These are phyloP conservation scores for Platismatia glauca DNA, from an alignment of 495 filamentous ascomycete species.

Conservation along the genomic window DNA sequence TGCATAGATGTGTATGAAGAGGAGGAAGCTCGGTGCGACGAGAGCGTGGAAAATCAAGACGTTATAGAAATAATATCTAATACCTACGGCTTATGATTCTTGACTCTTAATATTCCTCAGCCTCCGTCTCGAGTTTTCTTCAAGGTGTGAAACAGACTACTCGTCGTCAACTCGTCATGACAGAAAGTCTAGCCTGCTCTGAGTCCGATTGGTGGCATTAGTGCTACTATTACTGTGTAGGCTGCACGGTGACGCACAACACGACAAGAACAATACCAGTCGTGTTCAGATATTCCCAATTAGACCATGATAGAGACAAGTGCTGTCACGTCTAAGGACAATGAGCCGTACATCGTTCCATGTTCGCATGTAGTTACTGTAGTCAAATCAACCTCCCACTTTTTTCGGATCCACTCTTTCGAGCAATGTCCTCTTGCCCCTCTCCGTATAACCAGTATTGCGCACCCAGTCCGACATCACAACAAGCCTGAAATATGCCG, in stretches of 20 bases:
- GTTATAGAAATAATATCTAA: too few relatives aligned
- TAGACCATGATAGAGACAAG: background rate
- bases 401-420: conserved; percentile 2
- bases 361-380: too few relatives aligned
- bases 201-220: too few relatives aligned
- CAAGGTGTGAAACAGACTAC: background rate
- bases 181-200: background rate
- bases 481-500: conserved; percentile 80
- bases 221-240: background rate
- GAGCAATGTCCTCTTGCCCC: conserved; percentile 25
- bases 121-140: background rate
- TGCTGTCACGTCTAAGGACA: background rate
- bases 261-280: too few relatives aligned
- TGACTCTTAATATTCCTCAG: background rate
- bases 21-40: background rate
- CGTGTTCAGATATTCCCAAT: background rate
- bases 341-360: background rate
- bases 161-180: background rate
- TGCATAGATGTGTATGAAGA: too few relatives aligned
- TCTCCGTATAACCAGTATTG: conserved; percentile 82
- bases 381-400: conserved; percentile 1
- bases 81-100: background rate
- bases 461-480: conserved; percentile 72
- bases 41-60: too few relatives aligned
- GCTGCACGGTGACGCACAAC: background rate